Evolutionary conservation across 2,329 filamentous ascomycete genomes (phyloP).

Genomic region (Pestalotiopsis sp.): DNA sequence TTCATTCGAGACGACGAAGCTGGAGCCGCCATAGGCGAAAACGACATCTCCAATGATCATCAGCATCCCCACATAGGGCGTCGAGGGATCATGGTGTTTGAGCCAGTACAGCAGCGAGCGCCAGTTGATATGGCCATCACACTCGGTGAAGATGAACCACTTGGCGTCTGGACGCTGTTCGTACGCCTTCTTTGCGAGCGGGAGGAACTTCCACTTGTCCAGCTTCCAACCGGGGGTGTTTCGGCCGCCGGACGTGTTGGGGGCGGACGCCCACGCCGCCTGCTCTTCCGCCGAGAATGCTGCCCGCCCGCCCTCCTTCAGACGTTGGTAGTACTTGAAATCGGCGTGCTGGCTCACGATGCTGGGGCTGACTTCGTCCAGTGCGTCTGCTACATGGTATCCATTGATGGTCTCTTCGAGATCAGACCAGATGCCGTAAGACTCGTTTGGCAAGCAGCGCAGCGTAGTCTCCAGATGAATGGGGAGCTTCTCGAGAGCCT

Average conservation of each 20-base stretch:
- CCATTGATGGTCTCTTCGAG: slow-evolving; percentile 54
- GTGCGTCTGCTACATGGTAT: slow-evolving; percentile 51
- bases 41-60: slow-evolving; percentile 51
- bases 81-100: slow-evolving; percentile 46
- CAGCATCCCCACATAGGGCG: slow-evolving; percentile 57
- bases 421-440: slow-evolving; percentile 62
- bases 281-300: slow-evolving; percentile 37
- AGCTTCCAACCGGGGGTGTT: slow-evolving; percentile 45
- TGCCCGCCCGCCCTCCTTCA: slow-evolving; percentile 42
- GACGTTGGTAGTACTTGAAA: slow-evolving; percentile 53
- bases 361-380: slow-evolving; percentile 43
- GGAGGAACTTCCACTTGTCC: slow-evolving; percentile 62
- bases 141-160: slow-evolving; percentile 63
- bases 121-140: slow-evolving; percentile 60
- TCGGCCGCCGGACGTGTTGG: slow-evolving; percentile 18
- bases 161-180: slow-evolving; percentile 45
- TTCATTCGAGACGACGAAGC: slow-evolving; percentile 52
- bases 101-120: slow-evolving; percentile 56
- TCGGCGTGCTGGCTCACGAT: slow-evolving; percentile 44
- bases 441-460: slow-evolving; percentile 52
- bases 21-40: slow-evolving; percentile 56
- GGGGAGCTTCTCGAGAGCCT: slow-evolving; percentile 56
- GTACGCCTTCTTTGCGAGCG: slow-evolving; percentile 52
- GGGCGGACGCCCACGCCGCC: slow-evolving; percentile 28
- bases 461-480: slow-evolving; percentile 56